Evolutionary conservation across 768 basidiomycete genomes (phyloP).

Genomic region (Clavaria fumosa): DNA sequence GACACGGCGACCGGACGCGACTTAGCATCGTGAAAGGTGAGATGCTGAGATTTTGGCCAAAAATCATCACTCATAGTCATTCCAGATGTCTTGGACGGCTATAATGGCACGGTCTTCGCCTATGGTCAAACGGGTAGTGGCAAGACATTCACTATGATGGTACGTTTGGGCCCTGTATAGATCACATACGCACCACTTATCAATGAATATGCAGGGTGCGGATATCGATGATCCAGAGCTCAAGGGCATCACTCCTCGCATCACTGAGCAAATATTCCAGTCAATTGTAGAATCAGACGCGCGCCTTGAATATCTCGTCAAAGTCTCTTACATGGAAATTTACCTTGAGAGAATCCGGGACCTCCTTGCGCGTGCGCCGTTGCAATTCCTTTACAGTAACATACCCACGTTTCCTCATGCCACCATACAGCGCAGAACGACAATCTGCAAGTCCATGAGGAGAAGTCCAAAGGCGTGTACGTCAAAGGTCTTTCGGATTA

Average conservation of each 20-base stretch:
- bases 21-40: constrained; percentile 79
- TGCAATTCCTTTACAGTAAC: constrained; percentile 2
- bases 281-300: constrained; percentile 93
- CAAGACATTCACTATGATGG: constrained; percentile 99
- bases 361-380: constrained; percentile 75
- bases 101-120: constrained; percentile 92
- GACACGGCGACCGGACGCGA: too few relatives aligned
- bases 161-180: constrained; percentile 15
- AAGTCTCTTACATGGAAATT: constrained; percentile 99
- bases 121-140: constrained; percentile 82
- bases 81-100: constrained; percentile 92
- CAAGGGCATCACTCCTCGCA: constrained; percentile 94
- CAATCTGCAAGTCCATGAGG: constrained; percentile 96
- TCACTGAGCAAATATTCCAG: constrained; percentile 97
- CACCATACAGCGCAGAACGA: constrained; percentile 72
- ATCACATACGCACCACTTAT: constrained; percentile 9
- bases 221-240: constrained; percentile 91
- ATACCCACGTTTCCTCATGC: constrained; percentile 1
- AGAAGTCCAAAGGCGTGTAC: constrained; percentile 94
- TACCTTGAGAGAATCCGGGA: constrained; percentile 95
- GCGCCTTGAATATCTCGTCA: constrained; percentile 94
- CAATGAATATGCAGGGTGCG: constrained; percentile 49
- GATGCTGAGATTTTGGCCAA: too few relatives aligned
- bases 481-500: constrained; percentile 96
- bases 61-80: too few relatives aligned